Conservation (phyloP, 257 asterid genomes). For the Solanum bulbocastanum region DNA sequence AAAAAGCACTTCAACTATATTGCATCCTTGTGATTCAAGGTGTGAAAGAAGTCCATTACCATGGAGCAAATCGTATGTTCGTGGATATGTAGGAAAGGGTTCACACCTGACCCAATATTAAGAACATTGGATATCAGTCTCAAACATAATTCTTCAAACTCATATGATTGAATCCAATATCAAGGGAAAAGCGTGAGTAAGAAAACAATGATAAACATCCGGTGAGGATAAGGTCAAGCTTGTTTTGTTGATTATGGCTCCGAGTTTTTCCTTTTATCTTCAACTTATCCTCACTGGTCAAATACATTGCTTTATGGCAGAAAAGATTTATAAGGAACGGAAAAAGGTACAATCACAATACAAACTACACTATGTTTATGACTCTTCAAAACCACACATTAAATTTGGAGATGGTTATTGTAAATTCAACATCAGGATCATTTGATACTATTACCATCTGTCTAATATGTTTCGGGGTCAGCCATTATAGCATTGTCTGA, state of each 20-base stretch:
- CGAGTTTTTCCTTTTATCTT: background rate
- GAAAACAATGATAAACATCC: background rate
- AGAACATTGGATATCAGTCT: background rate
- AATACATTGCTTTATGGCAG: background rate
- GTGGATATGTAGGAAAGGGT: constrained; percentile 92
- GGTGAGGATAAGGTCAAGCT: background rate
- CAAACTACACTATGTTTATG: background rate
- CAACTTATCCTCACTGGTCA: background rate
- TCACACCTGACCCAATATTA: constrained; percentile 58
- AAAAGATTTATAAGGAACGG: background rate
- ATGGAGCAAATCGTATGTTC: constrained; percentile 87
- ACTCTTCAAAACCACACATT: background rate
- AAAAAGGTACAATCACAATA: background rate
- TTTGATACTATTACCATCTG: background rate
- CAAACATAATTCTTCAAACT: background rate
- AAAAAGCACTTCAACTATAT: constrained; percentile 37
- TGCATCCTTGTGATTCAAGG: constrained; percentile 49
- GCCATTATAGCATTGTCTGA: background rate
- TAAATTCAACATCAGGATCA: background rate
- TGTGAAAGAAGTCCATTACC: constrained; percentile 70
- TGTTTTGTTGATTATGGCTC: background rate
- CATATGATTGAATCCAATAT: background rate
- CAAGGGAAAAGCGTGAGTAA: background rate
- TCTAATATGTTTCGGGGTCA: background rate
- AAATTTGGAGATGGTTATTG: background rate